phyloP scores from a whole-genome alignment of 441 rosid genomes.

The Croton setiger region DNA sequence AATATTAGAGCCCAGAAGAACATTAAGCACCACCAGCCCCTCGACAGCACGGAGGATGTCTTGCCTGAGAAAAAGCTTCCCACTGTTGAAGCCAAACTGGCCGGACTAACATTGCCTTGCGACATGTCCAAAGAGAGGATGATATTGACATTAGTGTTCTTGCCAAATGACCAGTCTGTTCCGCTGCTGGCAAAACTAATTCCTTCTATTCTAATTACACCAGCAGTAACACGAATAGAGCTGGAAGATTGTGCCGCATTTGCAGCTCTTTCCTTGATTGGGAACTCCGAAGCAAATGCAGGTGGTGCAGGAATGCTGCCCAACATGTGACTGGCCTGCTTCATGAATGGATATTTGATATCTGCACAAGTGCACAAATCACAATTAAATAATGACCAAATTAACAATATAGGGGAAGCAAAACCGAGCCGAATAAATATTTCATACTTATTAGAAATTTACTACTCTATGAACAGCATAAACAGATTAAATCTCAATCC shows the following conservation, averaged over 20 bases:
- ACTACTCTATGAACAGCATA: neutral
- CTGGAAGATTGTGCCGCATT: conserved; percentile 74
- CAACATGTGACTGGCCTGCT: conserved; percentile 71
- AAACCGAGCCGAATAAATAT: neutral
- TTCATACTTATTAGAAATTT: neutral
- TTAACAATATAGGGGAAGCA: neutral
- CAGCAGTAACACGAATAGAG: conserved; percentile 80
- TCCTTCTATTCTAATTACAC: conserved; percentile 78
- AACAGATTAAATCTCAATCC: neutral
- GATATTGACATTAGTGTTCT: conserved; percentile 63
- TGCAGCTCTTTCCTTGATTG: conserved; percentile 64
- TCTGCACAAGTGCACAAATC: conserved; percentile 35
- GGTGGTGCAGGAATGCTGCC: conserved; percentile 75
- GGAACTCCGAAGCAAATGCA: conserved; percentile 78
- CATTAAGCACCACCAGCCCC: conserved; percentile 53
- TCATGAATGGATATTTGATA: conserved; percentile 59
- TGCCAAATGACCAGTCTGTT: conserved; percentile 62
- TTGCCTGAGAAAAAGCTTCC: conserved; percentile 33
- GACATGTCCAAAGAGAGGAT: conserved; percentile 44
- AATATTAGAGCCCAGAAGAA: conserved; percentile 67
- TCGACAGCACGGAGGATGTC: conserved; percentile 38
- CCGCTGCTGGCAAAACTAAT: conserved; percentile 33
- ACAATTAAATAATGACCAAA: conserved; percentile 8
- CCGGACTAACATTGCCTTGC: conserved; percentile 28
- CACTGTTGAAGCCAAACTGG: conserved; percentile 19